Percentiles rank a stretch among this genome's conserved stretches.
Evolutionary conservation across 2,329 filamentous ascomycete species (phyloP).

Genomic region (Lecanosticta acicola): DNA sequence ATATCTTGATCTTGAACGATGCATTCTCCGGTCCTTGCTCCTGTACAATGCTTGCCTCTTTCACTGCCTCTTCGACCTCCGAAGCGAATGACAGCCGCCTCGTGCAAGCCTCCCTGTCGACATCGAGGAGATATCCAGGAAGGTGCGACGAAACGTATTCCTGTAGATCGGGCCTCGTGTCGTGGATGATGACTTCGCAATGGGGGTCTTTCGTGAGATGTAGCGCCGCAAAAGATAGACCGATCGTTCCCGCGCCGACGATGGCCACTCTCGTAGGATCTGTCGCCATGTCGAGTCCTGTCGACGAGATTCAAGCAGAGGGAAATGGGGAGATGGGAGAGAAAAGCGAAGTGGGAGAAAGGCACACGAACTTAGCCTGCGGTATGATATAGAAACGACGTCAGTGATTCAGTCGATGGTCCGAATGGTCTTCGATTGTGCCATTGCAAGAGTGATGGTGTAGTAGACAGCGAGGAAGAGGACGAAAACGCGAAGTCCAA

Average conservation of each 20-base stretch:
- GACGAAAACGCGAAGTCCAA: background rate
- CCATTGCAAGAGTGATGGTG: too few species aligned
- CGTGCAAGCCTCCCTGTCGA: slow-evolving; percentile 23
- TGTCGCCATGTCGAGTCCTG: slow-evolving; percentile 1
- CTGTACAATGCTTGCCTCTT: slow-evolving; percentile 49
- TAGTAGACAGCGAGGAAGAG: background rate
- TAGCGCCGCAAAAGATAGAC: slow-evolving; percentile 52
- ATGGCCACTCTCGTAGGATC: slow-evolving; percentile 33
- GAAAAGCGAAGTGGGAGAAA: background rate
- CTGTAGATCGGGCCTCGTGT: slow-evolving; percentile 45
- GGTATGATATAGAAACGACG: too few species aligned
- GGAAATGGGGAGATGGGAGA: background rate
- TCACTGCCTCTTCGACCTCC: slow-evolving; percentile 40
- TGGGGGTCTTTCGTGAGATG: slow-evolving; percentile 44
- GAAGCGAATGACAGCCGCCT: slow-evolving; percentile 35
- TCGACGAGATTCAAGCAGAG: background rate
- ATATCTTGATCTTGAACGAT: slow-evolving; percentile 48
- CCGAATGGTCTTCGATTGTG: too few species aligned
- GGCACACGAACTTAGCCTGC: background rate
- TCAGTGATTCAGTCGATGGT: too few species aligned
- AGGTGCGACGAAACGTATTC: slow-evolving; percentile 41
- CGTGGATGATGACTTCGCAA: slow-evolving; percentile 44
- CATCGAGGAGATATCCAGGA: slow-evolving; percentile 38
- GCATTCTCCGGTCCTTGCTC: slow-evolving; percentile 55
- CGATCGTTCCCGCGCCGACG: slow-evolving; percentile 47